Evolutionary conservation across 768 basidiomycete genomes (phyloP).

Genomic region (Cubamyces sp.): DNA sequence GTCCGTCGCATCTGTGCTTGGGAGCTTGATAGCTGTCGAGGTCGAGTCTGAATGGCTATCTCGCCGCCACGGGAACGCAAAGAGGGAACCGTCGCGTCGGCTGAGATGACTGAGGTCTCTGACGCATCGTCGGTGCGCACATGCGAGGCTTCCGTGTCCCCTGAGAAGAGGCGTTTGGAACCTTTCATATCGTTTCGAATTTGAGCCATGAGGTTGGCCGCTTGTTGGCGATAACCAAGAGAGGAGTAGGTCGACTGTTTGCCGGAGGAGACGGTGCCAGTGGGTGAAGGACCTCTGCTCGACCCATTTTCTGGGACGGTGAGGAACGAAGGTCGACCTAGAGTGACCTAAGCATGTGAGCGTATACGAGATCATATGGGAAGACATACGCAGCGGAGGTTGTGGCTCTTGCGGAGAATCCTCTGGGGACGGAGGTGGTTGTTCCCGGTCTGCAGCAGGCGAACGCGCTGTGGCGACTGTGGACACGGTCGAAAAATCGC

Average conservation of each 20-base stretch:
- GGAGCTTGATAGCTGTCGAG: slow-evolving; percentile 2
- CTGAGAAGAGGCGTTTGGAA: slow-evolving; percentile 72
- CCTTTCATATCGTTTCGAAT: slow-evolving; percentile 81
- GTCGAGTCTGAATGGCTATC: background rate
- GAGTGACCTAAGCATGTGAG: background rate
- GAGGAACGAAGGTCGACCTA: slow-evolving; percentile 20
- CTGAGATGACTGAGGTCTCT: slow-evolving; percentile 16
- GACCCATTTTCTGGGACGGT: slow-evolving; percentile 16
- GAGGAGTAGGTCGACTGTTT: slow-evolving; percentile 56
- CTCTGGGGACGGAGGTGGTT: background rate
- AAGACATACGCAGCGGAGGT: slow-evolving; percentile 5
- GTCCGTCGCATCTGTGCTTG: slow-evolving; percentile 10
- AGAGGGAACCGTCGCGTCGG: slow-evolving; percentile 21
- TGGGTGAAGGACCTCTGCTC: slow-evolving; percentile 30
- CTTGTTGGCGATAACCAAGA: slow-evolving; percentile 72
- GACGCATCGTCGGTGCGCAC: slow-evolving; percentile 20
- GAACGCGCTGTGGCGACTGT: slow-evolving; percentile 53
- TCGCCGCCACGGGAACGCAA: slow-evolving; percentile 19
- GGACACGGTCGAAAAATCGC: slow-evolving; percentile 78
- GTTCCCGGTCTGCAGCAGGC: slow-evolving; percentile 22
- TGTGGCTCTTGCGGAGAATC: background rate
- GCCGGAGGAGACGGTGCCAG: slow-evolving; percentile 33
- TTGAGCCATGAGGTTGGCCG: slow-evolving; percentile 81
- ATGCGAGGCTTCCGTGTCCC: slow-evolving; percentile 60
- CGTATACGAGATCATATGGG: background rate